Evolutionary conservation across 768 basidiomycete genomes (phyloP).

Genomic region (Lactarius deliciosus): DNA sequence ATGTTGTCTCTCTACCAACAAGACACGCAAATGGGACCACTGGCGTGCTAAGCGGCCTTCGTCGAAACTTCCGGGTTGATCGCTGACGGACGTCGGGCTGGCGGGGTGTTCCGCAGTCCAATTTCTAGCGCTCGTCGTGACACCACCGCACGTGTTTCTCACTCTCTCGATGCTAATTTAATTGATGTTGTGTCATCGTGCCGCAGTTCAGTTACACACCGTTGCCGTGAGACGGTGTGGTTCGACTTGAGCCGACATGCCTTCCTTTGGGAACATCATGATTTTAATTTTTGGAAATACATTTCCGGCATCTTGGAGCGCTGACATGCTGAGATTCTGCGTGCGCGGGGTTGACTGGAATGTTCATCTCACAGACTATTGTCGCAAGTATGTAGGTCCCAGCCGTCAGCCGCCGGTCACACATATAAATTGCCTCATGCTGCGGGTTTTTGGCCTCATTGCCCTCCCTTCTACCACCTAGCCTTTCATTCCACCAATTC

Average conservation of each 20-base stretch:
- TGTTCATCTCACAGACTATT: background rate
- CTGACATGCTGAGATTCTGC: background rate
- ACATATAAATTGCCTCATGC: conserved; percentile 17
- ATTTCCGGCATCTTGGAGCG: background rate
- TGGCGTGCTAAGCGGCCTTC: background rate
- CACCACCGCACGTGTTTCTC: background rate
- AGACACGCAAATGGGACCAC: background rate
- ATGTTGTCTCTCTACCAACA: background rate
- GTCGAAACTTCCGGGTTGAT: background rate
- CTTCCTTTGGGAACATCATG: no score
- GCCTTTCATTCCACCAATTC: background rate
- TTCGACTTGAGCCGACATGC: background rate
- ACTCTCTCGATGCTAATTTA: background rate
- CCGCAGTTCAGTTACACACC: background rate
- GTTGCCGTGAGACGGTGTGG: background rate
- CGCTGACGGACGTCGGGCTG: no score
- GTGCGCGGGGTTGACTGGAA: background rate
- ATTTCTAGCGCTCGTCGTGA: background rate
- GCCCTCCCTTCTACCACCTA: background rate
- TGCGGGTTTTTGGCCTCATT: background rate
- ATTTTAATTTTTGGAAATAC: background rate
- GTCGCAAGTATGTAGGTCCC: background rate
- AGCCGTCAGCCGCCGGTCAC: conserved; percentile 25
- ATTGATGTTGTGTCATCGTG: background rate
- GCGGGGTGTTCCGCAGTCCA: background rate